Evolutionary conservation across 1,139 yeast species (phyloP), one percentile per base, ranked within the genome.

Genomic region (Candida sp.): DNA sequence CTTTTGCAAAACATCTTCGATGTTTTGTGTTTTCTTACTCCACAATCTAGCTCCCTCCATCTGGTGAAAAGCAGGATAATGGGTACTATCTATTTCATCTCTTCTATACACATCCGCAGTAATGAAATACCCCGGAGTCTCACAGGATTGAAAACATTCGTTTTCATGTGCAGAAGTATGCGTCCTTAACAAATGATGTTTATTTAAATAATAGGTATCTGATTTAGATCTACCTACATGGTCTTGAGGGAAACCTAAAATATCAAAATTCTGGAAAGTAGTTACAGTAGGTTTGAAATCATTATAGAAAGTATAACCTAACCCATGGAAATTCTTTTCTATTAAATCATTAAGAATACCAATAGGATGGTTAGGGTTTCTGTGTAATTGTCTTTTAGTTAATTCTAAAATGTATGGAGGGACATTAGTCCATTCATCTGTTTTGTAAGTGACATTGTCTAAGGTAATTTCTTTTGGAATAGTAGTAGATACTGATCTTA

Each of bases 141-240:
- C 59, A 43, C 84, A 75, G 4, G 49, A 53, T 41, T 72, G 72
- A 65, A 90, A 93, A 59, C 97, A 88, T 57, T 87, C 90, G 50
- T 79, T 78, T 64, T 93, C 99, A 62, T 93, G 99, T 0, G 99
- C 99, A 1, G 97, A 90, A 0, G 99, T 93, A 59, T 93, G 99
- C 0, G 99, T 93, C 55, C 97, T 73, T 48, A 93, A 69, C 34
- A 95, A 69, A 36, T 84, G 70, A 12, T 76, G 75, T 46, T 81
- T 73, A 64, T 93, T 91, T 46, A 93, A 64, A 60, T 93, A 93
- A 63, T 93, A 93, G 0, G 99, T 93, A 60, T 93, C 99, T 3
- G 96, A 87, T 56, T 80, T 86, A 27, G 95, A 82, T 58, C 99
- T 75, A 3, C 99, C 98, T 0, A 96, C 97, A 58, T 93, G 99